Base-by-base conservation (phyloP, 352 stramenopile genomes). In the Proteromonas lacertae region DNA sequence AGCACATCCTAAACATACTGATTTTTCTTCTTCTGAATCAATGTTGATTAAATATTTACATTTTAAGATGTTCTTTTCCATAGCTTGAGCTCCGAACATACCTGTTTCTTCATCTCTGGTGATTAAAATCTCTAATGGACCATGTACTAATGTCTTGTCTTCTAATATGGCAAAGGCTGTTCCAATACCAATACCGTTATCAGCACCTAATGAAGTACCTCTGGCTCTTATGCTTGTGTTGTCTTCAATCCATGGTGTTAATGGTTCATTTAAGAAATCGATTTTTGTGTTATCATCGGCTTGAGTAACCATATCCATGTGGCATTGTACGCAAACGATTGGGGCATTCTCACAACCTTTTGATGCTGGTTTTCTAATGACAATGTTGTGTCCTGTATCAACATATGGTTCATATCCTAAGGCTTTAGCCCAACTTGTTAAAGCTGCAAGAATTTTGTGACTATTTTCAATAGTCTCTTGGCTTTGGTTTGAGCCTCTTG, bases 31-130 rank as follows among this genome's bases (percentile, higher is more conserved):
- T 8, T 25, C 22, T 25, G 22, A 8, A 25, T 25, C 22, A 3
- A 25, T 8, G 8, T 25, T 25, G 3, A 25, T 3, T 8, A 25
- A 8, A 3, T 8, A 8, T 25, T 25, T 25, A 8, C 4, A 25
- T 3, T 8, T 8, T n/a, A n/a, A n/a, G n/a, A n/a, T n/a, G 22
- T 8, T 25, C 3, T 3, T 3, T 8, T 59, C 48, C 9, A 61
- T 32, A 8, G 29, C 40, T n/a, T 36, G 37, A 32, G 53, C 53
- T 25, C 53, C 53, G 24, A 46, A 44, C 8, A 60, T 32, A 13
- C 52, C 52, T 13, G 51, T 60, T 45, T 60, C 52, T 43, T 60
- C 52, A 39, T 60, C 52, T 30, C 53, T 28, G n/a, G 52, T 60
- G 22, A 60, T 53, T 29, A 60, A 38, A 17, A 44, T 36, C 41